Conservation (phyloP, 1,139 yeast genomes). For the Kodamaea suecica region DNA sequence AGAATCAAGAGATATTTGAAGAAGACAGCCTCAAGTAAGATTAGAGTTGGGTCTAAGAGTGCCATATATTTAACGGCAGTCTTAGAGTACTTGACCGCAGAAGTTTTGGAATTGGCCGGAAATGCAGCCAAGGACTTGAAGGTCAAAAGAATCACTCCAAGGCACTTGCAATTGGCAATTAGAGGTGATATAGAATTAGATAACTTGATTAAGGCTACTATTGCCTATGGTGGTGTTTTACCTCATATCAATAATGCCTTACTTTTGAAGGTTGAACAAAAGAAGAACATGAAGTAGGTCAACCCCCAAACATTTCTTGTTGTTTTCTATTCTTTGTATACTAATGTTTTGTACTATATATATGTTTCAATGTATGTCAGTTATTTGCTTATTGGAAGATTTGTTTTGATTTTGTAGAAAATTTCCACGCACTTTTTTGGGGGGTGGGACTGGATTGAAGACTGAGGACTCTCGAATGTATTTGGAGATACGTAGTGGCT, state of each 20-base stretch:
- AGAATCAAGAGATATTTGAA: constrained; percentile 95
- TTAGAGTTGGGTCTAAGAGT: constrained; percentile 96
- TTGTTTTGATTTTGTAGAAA: background rate
- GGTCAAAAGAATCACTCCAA: constrained; percentile 98
- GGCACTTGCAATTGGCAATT: constrained; percentile 96
- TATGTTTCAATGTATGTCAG: constrained; percentile 5
- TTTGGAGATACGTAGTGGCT: background rate
- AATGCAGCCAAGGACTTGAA: constrained; percentile 98
- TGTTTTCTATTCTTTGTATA: constrained; percentile 7
- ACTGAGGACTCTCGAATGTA: background rate
- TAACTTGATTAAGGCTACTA: constrained; percentile 92
- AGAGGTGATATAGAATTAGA: constrained; percentile 99
- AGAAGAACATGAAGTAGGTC: constrained; percentile 48
- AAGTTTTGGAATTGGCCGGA: constrained; percentile 97
- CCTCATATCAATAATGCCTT: constrained; percentile 96
- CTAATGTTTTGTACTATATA: constrained; percentile 18
- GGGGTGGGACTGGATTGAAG: background rate
- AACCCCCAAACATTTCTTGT: background rate
- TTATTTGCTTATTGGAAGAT: background rate
- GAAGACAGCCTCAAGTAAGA: constrained; percentile 85
- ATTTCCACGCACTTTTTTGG: too few species aligned
- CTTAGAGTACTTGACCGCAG: constrained; percentile 95
- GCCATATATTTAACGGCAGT: constrained; percentile 97
- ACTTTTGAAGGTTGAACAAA: constrained; percentile 87
- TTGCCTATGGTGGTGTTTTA: constrained; percentile 98